Percentiles rank a stretch among this genome's conserved stretches.
phyloP scores from a whole-genome alignment of 2,329 filamentous ascomycete genomes.

The Cytospora mali region DNA sequence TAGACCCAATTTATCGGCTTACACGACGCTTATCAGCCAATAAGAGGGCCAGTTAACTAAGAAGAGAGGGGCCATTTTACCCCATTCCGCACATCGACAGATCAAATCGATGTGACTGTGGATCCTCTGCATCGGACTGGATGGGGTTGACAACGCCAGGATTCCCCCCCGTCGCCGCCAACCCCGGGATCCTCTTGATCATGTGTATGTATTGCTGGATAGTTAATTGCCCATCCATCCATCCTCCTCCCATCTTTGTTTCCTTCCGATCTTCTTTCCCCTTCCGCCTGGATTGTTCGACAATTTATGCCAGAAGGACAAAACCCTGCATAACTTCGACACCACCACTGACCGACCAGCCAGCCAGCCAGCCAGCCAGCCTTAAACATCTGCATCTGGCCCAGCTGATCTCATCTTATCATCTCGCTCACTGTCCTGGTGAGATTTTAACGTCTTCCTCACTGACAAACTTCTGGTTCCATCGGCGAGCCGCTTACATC shows the following conservation, averaged over 20 bases:
- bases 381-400: not conserved
- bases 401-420: not conserved
- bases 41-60: too few species aligned
- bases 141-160: not conserved
- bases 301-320: not conserved
- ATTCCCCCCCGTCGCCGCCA: not conserved
- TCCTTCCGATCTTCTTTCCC: not conserved
- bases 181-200: not conserved
- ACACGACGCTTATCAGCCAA: slow-evolving; percentile 12
- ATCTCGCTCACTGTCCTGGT: not conserved
- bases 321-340: not conserved
- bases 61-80: not conserved
- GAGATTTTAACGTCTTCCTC: slow-evolving; percentile 17
- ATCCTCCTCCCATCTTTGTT: not conserved
- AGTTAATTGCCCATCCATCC: not conserved
- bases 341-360: too few species aligned
- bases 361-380: not conserved
- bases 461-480: slow-evolving; percentile 13
- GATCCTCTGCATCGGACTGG: not conserved
- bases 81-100: not conserved
- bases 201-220: not conserved
- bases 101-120: not conserved
- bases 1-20: slow-evolving; percentile 16
- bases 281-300: too few species aligned
- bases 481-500: not conserved